Conservation (phyloP, 176 grass and related monocot genomes). For the Triticum urartu region DNA sequence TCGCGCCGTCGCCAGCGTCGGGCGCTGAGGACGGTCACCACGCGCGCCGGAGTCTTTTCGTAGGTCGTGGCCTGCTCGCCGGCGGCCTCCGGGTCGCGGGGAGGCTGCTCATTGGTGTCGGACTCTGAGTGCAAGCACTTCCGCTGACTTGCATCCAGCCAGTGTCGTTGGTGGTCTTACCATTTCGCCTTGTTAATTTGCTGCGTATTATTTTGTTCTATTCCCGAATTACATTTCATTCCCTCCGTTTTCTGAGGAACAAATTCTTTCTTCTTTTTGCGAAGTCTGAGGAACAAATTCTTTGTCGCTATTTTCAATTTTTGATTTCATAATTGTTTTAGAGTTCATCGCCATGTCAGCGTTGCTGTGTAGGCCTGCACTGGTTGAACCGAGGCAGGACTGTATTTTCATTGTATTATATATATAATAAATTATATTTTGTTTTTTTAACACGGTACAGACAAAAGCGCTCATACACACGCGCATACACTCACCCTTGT, state of each 20-base stretch:
- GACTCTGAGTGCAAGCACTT: background rate
- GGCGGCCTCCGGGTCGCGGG: slow-evolving; percentile 22
- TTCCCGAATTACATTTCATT: too few relatives aligned
- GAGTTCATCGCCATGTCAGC: background rate
- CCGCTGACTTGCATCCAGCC: background rate
- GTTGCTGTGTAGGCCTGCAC: background rate
- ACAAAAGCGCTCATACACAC: too few relatives aligned
- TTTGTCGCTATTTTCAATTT: background rate
- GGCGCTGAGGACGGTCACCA: background rate
- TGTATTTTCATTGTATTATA: too few relatives aligned
- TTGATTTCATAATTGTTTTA: background rate
- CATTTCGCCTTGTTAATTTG: background rate
- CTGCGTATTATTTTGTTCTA: too few relatives aligned
- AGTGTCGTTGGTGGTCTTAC: too few relatives aligned
- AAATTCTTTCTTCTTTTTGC: too few relatives aligned
- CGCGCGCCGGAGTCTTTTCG: background rate
- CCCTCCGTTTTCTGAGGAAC: too few relatives aligned
- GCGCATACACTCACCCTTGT: too few relatives aligned
- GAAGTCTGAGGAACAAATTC: background rate
- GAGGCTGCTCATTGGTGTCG: slow-evolving; percentile 28
- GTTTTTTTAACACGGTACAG: too few relatives aligned
- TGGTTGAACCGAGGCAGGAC: too few relatives aligned
- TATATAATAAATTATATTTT: too few relatives aligned
- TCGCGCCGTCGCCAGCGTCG: background rate
- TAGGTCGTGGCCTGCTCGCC: background rate